A percentile compares a stretch with the other conserved stretches of the same genome.
Evolutionary conservation across 2,329 filamentous ascomycete genomes (phyloP).

Genomic region (Beauveria varroae): DNA sequence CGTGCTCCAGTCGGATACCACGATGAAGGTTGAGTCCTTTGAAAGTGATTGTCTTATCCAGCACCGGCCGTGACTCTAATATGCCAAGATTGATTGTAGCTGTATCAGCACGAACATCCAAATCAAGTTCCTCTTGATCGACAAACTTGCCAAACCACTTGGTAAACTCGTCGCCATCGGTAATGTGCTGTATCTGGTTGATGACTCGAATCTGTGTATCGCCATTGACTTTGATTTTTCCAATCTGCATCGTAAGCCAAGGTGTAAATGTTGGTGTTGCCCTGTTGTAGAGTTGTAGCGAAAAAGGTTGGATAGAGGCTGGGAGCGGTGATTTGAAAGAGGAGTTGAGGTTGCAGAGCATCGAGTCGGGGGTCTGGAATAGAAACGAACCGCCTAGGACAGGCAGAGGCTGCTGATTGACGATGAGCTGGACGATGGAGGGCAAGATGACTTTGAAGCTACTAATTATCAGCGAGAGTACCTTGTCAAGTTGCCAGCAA

Average conservation of each 20-base stretch:
- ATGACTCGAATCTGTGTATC: neutral
- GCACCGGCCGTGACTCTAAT: neutral
- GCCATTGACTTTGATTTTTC: neutral
- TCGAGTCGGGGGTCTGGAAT: neutral
- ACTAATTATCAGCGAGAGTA: neutral
- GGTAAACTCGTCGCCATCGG: neutral
- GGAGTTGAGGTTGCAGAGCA: neutral
- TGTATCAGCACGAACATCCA: neutral
- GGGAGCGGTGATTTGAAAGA: neutral
- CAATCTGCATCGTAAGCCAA: neutral
- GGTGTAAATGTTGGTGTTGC: neutral
- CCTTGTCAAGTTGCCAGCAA: neutral
- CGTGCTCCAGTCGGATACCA: neutral
- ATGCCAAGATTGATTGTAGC: neutral
- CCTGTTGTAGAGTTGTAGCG: neutral
- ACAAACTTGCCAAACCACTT: constrained; percentile 1
- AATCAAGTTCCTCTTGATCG: neutral
- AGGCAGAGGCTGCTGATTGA: neutral
- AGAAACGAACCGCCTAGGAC: neutral
- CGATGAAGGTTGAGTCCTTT: neutral
- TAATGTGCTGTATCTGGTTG: neutral
- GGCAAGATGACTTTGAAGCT: constrained; percentile 4
- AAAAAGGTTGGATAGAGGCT: neutral
- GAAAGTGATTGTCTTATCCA: neutral
- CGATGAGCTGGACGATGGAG: constrained; percentile 1